Base-by-base conservation (phyloP, 2,329 filamentous ascomycete species). In the Leptographium procerum region DNA sequence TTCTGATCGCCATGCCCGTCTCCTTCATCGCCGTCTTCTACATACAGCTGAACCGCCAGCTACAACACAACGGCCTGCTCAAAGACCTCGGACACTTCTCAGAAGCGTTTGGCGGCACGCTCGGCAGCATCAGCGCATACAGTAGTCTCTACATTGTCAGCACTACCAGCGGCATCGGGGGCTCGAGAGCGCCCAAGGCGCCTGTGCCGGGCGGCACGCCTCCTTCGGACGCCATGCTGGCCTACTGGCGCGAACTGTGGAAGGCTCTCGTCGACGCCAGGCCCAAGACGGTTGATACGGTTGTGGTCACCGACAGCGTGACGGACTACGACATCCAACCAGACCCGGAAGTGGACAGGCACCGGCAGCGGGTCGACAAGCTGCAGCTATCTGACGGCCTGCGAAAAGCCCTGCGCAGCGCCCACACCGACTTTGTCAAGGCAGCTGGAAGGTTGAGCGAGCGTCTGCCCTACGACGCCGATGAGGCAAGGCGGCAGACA, bases 151-250 rank as follows among this genome's bases (percentile, higher is more conserved):
- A 10, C 16, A 22, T 33, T n/a, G n/a, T n/a, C 11, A 36, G 26
- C 26, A 29, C 8, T 19, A 7, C 9, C 24, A 4, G 4, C 48
- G 26, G 24, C 48, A 31, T 8, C 48, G 1, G 16, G 9, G 48
- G 24, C 26, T n/a, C n/a, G n/a, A 51, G 24, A 11, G 4, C 26
- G 34, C 16, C 33, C 7, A 14, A 33, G 51, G 29, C 5, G 51
- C 28, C 28, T 3, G 24, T 29, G 26, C 2, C 14, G 6, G 55
- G 58, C n/a, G 57, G 60, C 48, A 19, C 45, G n/a, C 54, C 31
- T 1, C 61, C 63, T 43, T 65, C 57, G 34, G 33, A 29, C 24
- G 60, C 58, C 31, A 63, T 65, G 61, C 61, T 57, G 51, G 52
- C 52, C n/a, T 64, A 57, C 45, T 64, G 62, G 62, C 31, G 51